phyloP scores from a whole-genome alignment of 1,139 yeast species.

The Pichia sp. region DNA sequence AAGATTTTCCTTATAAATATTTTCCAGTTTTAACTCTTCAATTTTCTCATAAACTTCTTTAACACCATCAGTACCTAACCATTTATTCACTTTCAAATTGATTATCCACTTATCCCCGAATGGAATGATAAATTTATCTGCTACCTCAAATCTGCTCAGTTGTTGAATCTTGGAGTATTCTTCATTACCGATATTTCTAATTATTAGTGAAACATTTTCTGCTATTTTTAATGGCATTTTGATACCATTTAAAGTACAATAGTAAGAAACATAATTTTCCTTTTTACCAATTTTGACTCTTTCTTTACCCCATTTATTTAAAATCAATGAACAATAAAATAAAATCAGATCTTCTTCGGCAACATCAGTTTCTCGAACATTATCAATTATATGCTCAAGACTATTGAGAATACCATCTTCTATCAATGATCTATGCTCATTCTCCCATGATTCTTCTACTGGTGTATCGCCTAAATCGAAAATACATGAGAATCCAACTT shows the following conservation, averaged over 20 bases:
- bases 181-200: conserved; percentile 19
- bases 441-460: conserved; percentile 15
- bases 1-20: conserved; percentile 41
- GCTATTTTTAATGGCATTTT: conserved; percentile 55
- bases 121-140: conserved; percentile 42
- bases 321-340: conserved; percentile 40
- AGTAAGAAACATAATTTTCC: conserved; percentile 23
- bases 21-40: conserved; percentile 27
- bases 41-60: conserved; percentile 17
- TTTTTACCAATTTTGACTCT: conserved; percentile 28
- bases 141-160: conserved; percentile 48
- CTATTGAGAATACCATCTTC: conserved; percentile 5
- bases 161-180: conserved; percentile 1
- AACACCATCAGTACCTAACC: conserved; percentile 15
- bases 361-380: background rate
- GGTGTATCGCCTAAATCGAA: conserved; percentile 37
- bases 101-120: conserved; percentile 47
- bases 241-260: conserved; percentile 53
- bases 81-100: conserved; percentile 26
- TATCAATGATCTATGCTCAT: conserved; percentile 1
- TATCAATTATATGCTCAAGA: conserved; percentile 2
- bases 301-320: conserved; percentile 41
- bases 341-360: conserved; percentile 26
- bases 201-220: conserved; percentile 38
- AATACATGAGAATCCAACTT: conserved; percentile 47